Percentiles rank a stretch among this genome's conserved stretches.
Evolutionary conservation across 495 filamentous ascomycete species (phyloP).

Genomic region (Tuber melanosporum): DNA sequence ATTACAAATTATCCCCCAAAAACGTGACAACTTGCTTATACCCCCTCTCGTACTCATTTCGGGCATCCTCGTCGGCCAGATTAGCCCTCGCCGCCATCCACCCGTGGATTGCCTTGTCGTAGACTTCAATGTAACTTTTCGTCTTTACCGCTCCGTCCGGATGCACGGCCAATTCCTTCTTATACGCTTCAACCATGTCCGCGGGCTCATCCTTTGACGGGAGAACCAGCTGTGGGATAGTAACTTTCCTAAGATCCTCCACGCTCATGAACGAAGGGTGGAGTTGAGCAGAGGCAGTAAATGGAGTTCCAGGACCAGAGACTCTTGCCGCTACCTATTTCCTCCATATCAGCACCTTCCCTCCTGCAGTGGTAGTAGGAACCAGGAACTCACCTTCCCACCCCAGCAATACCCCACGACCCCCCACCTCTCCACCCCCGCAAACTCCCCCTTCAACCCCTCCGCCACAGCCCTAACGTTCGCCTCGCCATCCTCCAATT

Average conservation of each 20-base stretch:
- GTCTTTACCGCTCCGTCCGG: conserved; percentile 33
- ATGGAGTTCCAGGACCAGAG: conserved; percentile 53
- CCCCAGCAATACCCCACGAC: conserved; percentile 95
- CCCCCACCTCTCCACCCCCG: conserved; percentile 68
- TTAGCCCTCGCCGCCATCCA: conserved; percentile 59
- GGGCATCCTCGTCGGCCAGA: conserved; percentile 48
- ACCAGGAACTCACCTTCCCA: conserved; percentile 58
- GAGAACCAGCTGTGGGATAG: conserved; percentile 52
- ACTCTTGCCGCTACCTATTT: conserved; percentile 56
- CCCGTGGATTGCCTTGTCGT: conserved; percentile 52
- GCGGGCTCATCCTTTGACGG: conserved; percentile 52
- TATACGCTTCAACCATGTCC: conserved; percentile 45
- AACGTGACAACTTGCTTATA: conserved; percentile 29
- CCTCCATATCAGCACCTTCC: conserved; percentile 1
- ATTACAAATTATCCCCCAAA: conserved; percentile 12
- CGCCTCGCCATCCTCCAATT: conserved; percentile 56
- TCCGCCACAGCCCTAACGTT: conserved; percentile 61
- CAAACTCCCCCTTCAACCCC: conserved; percentile 49
- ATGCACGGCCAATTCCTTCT: conserved; percentile 42
- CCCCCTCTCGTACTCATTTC: conserved; percentile 52
- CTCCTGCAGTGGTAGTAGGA: conserved; percentile 14
- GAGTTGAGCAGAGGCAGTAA: conserved; percentile 61
- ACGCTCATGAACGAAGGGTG: conserved; percentile 90
- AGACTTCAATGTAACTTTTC: conserved; percentile 49
- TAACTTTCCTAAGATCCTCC: conserved; percentile 48